Evolutionary conservation across 164 flowering plant genomes (phyloP), one percentile per base, ranked within the genome.

Genomic region (Annona cherimola): DNA sequence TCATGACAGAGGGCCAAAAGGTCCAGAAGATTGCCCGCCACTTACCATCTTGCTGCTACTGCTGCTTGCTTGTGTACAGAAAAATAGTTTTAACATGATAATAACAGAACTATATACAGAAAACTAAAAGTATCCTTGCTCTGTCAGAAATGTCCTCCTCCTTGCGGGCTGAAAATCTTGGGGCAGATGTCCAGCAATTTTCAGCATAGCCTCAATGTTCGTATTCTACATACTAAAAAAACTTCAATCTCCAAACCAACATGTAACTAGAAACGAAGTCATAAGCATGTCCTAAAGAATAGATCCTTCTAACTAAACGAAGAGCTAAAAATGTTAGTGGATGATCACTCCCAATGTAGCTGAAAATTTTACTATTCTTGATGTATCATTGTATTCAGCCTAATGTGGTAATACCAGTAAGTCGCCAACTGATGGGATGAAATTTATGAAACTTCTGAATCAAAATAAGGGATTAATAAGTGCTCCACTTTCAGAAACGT

Each of bases 401-500:
- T 75, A 70, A 43, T 43, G 16, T 1, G 35, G 35, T 26, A 26
- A 26, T 26, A 26, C 77, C 45, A 64, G 64, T 19, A n/a, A 39
- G 54, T 55, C 9, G 39, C 42, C 68, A 63, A 40, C 69, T 50
- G 42, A 69, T 46, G 61, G 9, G 55, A 42, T 42, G 66, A 39
- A 59, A 72, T 67, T 41, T 68, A 76, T 71, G 64, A 69, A 76
- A 74, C 71, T 69, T 74, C 76, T 76, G 72, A 69, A 78, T 69
- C 61, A 74, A 78, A 75, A 69, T 45, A 71, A 69, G 42, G 40
- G 64, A 72, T 46, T 65, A 81, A 60, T 19, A 45, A 76, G 75
- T 43, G 70, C 69, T 77, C 76, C 82, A 72, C 72, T 78, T 61
- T 74, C 74, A 79, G 75, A 83, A 77, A 71, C 59, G 63, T 59